Base-by-base conservation (phyloP, 176 grass and related monocot species). In the Aegilops speltoides region DNA sequence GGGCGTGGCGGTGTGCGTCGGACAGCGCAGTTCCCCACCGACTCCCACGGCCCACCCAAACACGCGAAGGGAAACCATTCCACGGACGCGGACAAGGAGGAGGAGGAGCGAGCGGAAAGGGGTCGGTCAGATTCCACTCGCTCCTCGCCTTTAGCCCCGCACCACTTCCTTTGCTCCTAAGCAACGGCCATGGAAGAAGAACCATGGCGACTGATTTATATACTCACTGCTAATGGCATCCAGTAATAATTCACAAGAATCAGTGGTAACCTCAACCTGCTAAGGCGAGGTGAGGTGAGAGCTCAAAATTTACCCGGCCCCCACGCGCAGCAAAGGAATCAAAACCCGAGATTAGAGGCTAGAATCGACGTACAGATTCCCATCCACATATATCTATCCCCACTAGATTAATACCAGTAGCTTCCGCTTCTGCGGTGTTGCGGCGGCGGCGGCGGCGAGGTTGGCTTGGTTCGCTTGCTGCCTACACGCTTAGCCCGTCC, bases 401-500 rank as follows among this genome's bases (percentile, higher is more conserved):
- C 68, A 82, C 69, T 78, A 84, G 82, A 91, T 70, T 78, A 72
- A 45, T 72, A 77, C 8, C 10, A 20, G 36, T 7, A 64, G 76
- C 69, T 77, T 71, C 76, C 54, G 60, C 76, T 85, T 68, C 66
- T 8, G 14, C 59, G n/a, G 43, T 10, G 31, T 6, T 67, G 40
- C 40, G 40, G 19, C 61, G 28, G 23, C 66, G n/a, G 23, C 66
- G 22, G 45, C 50, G 74, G 28, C 66, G 82, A 9, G 43, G 32
- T 50, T 28, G 45, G 82, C 41, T 38, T 77, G 37, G 32, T 33
- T 56, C 37, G 70, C 64, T 75, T 66, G 34, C 63, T 84, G 26
- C 73, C 89, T 92, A 98, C 74, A 98, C 87, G 70, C 94, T 96
- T 26, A 98, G 75, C 62, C 96, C 93, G 81, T 98, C 96, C 28